Base-by-base conservation (phyloP, 345 rosid species). In the Combretum micranthum region DNA sequence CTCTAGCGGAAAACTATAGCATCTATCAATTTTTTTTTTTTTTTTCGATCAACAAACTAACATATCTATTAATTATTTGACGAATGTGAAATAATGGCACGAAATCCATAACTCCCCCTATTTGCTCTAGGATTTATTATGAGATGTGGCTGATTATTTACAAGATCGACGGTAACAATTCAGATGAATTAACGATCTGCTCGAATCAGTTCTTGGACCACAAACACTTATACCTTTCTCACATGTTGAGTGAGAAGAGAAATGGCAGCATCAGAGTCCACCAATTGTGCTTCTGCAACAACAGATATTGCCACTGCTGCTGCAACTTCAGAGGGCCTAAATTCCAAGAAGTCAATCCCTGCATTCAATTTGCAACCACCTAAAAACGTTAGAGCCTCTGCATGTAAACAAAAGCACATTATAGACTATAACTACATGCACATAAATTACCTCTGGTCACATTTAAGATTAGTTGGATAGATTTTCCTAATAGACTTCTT, bases 321-420 rank as follows among this genome's bases (percentile, higher is more conserved):
- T 71, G 93, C 89, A 55, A 86, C 64, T 64, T 86, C 93, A 37
- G 89, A 86, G 46, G 93, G 80, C 80, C 76, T 80, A 74, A 76
- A 86, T 70, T 79, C 89, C 77, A 86, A 68, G 44, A 80, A 73
- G 66, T 86, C 79, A 70, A 79, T 75, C 59, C 79, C 93, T 86
- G 85, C 82, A 79, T 65, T 77, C 43, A 73, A 59, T 72, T 70
- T 52, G 69, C 81, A 76, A 74, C 80, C 68, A 75, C 69, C 74
- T n/a, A 71, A 58, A 44, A 54, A 52, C 52, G 70, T 75, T 66
- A 77, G 66, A 49, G 18, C 51, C 53, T 46, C 26, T 50, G 21
- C 42, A 60, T 62, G 54, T 61, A 52, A n/a, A 17, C 13, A 62
- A 61, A 50, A 23, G 22, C 44, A 25, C 59, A 47, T 19, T 15